Conservation (phyloP, 148 eudicot genomes). For the Talinum fruticosum region DNA sequence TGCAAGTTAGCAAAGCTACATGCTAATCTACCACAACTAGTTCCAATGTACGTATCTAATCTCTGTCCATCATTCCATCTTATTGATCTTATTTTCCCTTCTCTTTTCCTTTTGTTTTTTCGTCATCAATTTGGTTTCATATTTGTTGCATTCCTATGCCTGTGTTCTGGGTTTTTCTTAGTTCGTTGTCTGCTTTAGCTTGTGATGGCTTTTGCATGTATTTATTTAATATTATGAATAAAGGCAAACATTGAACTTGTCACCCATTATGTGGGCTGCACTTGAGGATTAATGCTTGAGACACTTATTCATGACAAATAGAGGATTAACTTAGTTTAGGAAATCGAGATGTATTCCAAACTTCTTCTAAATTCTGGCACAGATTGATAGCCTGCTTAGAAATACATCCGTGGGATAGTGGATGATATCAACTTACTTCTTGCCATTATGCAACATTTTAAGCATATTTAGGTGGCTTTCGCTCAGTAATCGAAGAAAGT, state of each 20-base stretch:
- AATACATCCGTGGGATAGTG: background rate
- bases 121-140: background rate
- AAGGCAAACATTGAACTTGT: background rate
- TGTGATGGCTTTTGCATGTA: background rate
- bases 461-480: background rate
- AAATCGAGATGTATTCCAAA: too few species aligned
- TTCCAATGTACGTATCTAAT: constrained; percentile 58
- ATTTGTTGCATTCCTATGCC: background rate
- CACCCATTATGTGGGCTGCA: background rate
- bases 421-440: background rate
- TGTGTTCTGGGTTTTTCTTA: background rate
- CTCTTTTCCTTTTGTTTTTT: background rate
- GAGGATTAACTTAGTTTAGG: too few species aligned
- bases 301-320: background rate
- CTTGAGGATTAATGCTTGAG: background rate
- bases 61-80: constrained; percentile 16
- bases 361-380: background rate
- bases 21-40: constrained; percentile 77
- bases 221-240: background rate
- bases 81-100: background rate
- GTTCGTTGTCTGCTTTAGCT: background rate
- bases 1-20: constrained; percentile 96
- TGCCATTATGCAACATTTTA: background rate
- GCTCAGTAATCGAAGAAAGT: background rate
- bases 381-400: background rate